Conservation (phyloP, 2,329 filamentous ascomycete species). For the Clonostachys rhizophaga region DNA sequence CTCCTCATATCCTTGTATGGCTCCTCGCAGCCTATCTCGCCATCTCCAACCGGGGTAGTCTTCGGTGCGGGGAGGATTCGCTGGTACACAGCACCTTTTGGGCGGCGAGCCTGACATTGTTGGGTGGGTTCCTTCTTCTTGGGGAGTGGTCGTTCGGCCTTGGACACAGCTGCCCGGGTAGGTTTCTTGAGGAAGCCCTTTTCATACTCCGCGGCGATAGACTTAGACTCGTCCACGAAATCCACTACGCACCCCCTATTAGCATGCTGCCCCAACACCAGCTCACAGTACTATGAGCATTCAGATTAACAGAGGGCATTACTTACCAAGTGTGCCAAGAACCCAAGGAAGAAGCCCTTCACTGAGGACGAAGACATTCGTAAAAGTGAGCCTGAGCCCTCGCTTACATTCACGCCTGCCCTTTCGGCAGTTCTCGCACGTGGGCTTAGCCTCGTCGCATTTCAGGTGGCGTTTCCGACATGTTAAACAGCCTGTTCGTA, state of each 20-base stretch:
- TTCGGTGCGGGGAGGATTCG: constrained; percentile 14
- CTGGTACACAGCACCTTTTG: neutral
- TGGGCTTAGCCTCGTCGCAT: constrained; percentile 70
- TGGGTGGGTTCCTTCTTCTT: neutral
- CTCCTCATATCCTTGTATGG: no score
- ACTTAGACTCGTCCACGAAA: constrained; percentile 84
- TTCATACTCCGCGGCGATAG: constrained; percentile 84
- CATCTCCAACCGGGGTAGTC: no score
- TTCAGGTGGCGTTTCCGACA: constrained; percentile 88
- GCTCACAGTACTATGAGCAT: neutral
- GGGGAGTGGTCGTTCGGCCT: neutral
- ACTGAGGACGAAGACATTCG: neutral
- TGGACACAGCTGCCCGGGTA: constrained; percentile 1
- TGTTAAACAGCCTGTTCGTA: constrained; percentile 81
- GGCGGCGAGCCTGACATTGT: neutral
- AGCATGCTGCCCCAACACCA: neutral
- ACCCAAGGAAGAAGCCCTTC: neutral
- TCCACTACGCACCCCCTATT: constrained; percentile 44
- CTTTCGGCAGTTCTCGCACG: constrained; percentile 78
- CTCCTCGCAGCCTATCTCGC: no score
- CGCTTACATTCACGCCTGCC: constrained; percentile 82
- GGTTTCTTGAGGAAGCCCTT: neutral
- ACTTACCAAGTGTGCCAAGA: neutral
- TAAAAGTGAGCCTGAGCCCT: constrained; percentile 81
- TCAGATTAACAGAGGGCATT: neutral